Evolutionary conservation across 2,329 filamentous ascomycete species (phyloP).

Genomic region (Aureobasidium leucospermi): DNA sequence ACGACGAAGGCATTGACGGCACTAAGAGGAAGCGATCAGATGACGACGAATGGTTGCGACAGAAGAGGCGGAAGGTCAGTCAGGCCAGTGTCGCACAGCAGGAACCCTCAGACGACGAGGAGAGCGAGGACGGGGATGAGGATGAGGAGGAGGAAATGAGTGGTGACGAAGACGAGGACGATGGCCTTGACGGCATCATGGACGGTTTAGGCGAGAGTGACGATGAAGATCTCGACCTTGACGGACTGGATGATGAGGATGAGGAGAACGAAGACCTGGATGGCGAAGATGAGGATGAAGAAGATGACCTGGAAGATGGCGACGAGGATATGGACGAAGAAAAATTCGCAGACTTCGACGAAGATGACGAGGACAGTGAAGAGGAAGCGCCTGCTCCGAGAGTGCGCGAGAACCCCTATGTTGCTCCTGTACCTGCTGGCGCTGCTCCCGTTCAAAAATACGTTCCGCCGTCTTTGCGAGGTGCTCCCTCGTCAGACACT

Average conservation of each 20-base stretch:
- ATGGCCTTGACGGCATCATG: slow-evolving; percentile 21
- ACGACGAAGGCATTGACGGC: slow-evolving; percentile 41
- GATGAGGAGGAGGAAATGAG: slow-evolving; percentile 21
- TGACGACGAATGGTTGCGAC: slow-evolving; percentile 52
- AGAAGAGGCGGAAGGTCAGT: slow-evolving; percentile 49
- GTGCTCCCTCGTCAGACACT: slow-evolving; percentile 53
- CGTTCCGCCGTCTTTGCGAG: slow-evolving; percentile 76
- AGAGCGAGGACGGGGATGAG: slow-evolving; percentile 15
- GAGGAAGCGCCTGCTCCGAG: slow-evolving; percentile 31
- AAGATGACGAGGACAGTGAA: slow-evolving; percentile 30
- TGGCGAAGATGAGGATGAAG: slow-evolving; percentile 32
- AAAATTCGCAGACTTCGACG: slow-evolving; percentile 24
- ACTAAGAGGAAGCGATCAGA: slow-evolving; percentile 56
- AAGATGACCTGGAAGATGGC: slow-evolving; percentile 31
- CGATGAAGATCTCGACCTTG: slow-evolving; percentile 22
- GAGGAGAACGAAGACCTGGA: slow-evolving; percentile 22
- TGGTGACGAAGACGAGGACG: slow-evolving; percentile 12
- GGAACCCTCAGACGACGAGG: slow-evolving; percentile 22
- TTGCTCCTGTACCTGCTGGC: slow-evolving; percentile 54
- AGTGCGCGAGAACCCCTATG: slow-evolving; percentile 77
- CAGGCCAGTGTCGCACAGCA: slow-evolving; percentile 22
- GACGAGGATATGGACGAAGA: slow-evolving; percentile 27
- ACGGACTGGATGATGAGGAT: slow-evolving; percentile 20
- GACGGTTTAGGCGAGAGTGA: slow-evolving; percentile 17
- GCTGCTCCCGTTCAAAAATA: slow-evolving; percentile 59